These are phyloP conservation scores for Parasitella parasitica DNA, from an alignment of 371 early-diverging fungal species.

Conservation along the genomic window DNA sequence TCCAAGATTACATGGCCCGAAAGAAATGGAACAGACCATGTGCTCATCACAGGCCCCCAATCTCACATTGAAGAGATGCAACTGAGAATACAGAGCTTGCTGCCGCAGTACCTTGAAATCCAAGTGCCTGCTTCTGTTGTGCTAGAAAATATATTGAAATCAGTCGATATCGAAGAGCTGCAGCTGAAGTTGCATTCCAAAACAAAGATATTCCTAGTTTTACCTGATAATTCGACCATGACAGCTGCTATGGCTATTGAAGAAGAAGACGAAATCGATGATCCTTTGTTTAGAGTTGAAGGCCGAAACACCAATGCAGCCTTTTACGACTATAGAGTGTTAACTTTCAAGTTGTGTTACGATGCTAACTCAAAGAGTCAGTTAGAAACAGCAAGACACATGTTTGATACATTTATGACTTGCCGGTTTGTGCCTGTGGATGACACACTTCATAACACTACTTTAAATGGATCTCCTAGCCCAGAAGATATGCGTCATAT, in stretches of 20 bases:
- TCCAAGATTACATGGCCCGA: slow-evolving; percentile 24
- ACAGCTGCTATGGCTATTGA: not conserved
- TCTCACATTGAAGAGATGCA: slow-evolving; percentile 28
- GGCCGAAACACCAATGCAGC: not conserved
- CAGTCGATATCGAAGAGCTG: slow-evolving; percentile 21
- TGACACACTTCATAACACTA: slow-evolving; percentile 18
- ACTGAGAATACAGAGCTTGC: slow-evolving; percentile 15
- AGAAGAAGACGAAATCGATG: not conserved
- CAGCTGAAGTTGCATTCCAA: slow-evolving; percentile 5
- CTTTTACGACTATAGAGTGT: slow-evolving; percentile 10
- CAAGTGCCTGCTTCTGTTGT: slow-evolving; percentile 25
- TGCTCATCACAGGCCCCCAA: slow-evolving; percentile 24
- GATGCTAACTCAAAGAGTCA: slow-evolving; percentile 18
- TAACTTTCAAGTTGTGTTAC: slow-evolving; percentile 17
- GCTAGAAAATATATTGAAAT: slow-evolving; percentile 18
- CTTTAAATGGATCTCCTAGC: slow-evolving; percentile 19
- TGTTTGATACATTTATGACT: slow-evolving; percentile 25
- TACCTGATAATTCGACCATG: slow-evolving; percentile 13
- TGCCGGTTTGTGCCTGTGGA: slow-evolving; percentile 23
- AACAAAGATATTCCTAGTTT: slow-evolving; percentile 17
- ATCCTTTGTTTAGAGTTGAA: slow-evolving; percentile 9
- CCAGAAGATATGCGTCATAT: slow-evolving; percentile 26
- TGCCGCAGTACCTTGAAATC: slow-evolving; percentile 18
- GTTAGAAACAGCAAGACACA: slow-evolving; percentile 8
- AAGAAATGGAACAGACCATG: slow-evolving; percentile 25